Base-by-base conservation (phyloP, 2,329 filamentous ascomycete species). In the Kalmusia sp. region DNA sequence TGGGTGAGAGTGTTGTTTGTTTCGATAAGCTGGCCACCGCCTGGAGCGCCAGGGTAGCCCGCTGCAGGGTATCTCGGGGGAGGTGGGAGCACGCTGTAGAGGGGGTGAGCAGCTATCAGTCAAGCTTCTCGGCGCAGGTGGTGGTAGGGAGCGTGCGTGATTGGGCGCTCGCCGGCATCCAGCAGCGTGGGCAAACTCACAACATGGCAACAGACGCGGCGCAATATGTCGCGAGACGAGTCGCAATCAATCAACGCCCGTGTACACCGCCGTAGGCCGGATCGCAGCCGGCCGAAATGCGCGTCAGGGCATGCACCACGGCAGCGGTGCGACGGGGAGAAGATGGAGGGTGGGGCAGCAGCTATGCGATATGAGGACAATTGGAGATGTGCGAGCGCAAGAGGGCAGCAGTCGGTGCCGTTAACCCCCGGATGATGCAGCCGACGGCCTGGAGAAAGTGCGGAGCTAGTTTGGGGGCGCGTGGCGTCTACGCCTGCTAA, bases 1-100 rank as follows among this genome's bases (percentile, higher is more conserved):
- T 90, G 89, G 52, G 85, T 86, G 57, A 99, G 80, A 33, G 87
- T 89, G 72, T 98, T 99, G 76, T 95, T 96, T 49, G 93, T 97
- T 82, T 99, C 95, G 69, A 96, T 89, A 74, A 96, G 85, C 31
- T 90, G 88, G 31, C 87, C 87, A 68, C 87, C 84, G 61, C 86
- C 86, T 49, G 88, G 83, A 60, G 85, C 85, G 64, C 88, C 87
- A 79, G 90, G 90, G 74, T 90, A 90, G 60, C 88, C 86, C 67
- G 85, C 82, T 61, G 86, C 85, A 51, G 91, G 89, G 80, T 96
- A 97, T 74, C 92, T 87, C 55, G 91, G 92, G 58, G 92, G 93
- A 55, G 93, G 92, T 65, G 85, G 86, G 55, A 96, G 84, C 64
- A 96, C 92, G 48, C 69, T 73, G 67, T 22, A 45, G 11, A 40